Evolutionary conservation across 169 alveolate genomes (phyloP).

Genomic region (Plasmodium reichenowi): DNA sequence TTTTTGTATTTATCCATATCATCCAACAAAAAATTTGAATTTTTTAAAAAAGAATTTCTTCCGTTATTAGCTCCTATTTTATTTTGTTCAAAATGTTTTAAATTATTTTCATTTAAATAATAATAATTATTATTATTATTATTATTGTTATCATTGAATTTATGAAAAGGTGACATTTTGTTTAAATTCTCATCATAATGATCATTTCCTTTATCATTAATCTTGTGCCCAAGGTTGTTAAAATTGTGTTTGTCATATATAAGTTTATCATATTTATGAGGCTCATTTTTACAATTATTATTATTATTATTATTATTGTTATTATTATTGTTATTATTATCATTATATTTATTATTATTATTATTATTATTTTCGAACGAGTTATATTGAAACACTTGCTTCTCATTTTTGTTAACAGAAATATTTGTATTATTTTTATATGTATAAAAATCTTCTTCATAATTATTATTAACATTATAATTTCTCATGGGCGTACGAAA

Average conservation of each 20-base stretch:
- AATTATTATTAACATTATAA: not conserved
- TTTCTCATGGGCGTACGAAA: not conserved
- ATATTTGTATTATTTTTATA: not conserved
- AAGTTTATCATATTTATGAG: not conserved
- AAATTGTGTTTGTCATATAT: not conserved
- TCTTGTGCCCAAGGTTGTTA: not conserved
- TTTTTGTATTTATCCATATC: not conserved
- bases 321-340: not conserved
- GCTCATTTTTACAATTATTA: not conserved
- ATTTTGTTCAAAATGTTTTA: not conserved
- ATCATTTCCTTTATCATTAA: not conserved
- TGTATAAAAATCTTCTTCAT: not conserved
- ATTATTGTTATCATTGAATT: not conserved
- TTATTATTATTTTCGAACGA: not conserved
- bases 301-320: not conserved
- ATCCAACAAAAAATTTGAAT: not conserved
- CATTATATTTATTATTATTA: not conserved
- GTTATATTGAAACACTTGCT: no score
- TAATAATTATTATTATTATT: not conserved
- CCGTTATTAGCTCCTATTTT: not conserved
- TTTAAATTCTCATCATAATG: not conserved
- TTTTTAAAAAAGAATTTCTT: not conserved
- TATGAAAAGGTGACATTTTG: not conserved
- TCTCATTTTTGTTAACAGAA: no score
- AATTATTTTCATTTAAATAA: conserved; percentile 7